These are phyloP conservation scores for Teratosphaeria gauchensis DNA, from an alignment of 2,329 filamentous ascomycete species.

Conservation along the genomic window DNA sequence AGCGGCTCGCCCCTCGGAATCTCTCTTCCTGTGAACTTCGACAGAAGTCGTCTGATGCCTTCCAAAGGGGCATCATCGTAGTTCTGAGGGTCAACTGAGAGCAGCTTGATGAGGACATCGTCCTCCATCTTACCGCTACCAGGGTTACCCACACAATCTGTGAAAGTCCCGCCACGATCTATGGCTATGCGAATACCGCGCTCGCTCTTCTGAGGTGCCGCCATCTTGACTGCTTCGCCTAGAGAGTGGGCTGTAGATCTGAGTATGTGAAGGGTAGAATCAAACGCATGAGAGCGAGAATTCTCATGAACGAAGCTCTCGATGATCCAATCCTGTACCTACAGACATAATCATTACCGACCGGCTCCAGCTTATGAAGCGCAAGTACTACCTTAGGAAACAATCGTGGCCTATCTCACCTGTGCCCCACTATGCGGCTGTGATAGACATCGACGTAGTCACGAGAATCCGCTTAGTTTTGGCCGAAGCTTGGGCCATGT, in stretches of 20 bases:
- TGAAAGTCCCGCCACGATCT: constrained; percentile 78
- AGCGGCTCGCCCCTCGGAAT: constrained; percentile 71
- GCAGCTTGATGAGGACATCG: constrained; percentile 75
- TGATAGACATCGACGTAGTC: background rate
- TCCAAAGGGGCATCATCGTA: constrained; percentile 87
- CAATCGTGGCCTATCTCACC: background rate
- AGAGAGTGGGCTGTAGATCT: background rate
- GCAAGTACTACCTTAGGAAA: background rate
- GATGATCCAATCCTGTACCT: background rate
- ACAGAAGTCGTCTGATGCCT: constrained; percentile 78
- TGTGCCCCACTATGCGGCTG: background rate
- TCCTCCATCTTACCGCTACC: constrained; percentile 58
- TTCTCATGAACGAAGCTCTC: background rate
- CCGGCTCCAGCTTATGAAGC: background rate
- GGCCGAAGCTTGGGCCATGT: background rate
- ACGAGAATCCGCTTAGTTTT: background rate
- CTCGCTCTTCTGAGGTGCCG: constrained; percentile 1
- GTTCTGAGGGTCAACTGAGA: constrained; percentile 83
- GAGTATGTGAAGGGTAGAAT: background rate
- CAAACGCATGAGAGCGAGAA: background rate
- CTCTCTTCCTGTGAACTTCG: constrained; percentile 62
- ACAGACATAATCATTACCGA: background rate
- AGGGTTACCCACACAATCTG: constrained; percentile 79
- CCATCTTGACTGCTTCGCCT: background rate
- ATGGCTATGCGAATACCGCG: constrained; percentile 67